A percentile compares a stretch with the other conserved stretches of the same genome.
Conservation (phyloP, 1,284 basidiomycete genomes). For the Erythrobasidium hasegawianum region DNA sequence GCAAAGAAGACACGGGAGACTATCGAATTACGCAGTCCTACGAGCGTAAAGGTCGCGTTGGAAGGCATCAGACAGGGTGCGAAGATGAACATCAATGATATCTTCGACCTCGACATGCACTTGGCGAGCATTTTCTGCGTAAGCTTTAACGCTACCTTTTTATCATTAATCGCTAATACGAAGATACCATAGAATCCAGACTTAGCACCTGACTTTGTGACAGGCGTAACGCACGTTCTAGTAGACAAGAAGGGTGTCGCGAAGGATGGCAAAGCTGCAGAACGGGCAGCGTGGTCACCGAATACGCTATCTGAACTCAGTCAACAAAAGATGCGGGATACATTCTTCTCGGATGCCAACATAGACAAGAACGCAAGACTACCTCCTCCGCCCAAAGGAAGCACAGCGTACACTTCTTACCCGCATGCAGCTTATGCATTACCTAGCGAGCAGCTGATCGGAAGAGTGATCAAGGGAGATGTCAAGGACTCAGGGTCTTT, state of each 20-base stretch:
- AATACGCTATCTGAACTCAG: constrained; percentile 59
- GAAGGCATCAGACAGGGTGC: constrained; percentile 69
- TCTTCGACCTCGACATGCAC: constrained; percentile 66
- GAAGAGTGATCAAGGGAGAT: constrained; percentile 58
- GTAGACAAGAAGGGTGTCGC: constrained; percentile 58
- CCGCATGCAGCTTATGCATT: constrained; percentile 59
- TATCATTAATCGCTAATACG: background rate
- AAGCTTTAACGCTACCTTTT: background rate
- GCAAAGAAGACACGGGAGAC: constrained; percentile 64
- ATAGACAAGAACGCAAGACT: background rate
- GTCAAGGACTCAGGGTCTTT: constrained; percentile 59
- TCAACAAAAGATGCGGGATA: constrained; percentile 55
- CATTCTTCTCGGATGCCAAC: constrained; percentile 58
- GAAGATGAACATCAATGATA: constrained; percentile 60
- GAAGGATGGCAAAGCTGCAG: constrained; percentile 13
- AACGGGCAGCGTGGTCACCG: constrained; percentile 63
- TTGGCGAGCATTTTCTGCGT: constrained; percentile 29
- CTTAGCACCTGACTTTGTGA: constrained; percentile 66
- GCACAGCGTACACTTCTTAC: constrained; percentile 46
- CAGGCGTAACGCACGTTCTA: constrained; percentile 72
- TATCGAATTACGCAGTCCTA: constrained; percentile 73
- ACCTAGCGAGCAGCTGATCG: constrained; percentile 66
- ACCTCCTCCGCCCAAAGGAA: constrained; percentile 55
- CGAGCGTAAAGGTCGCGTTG: constrained; percentile 81
- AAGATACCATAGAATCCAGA: constrained; percentile 55